phyloP scores from a whole-genome alignment of 306 rosid species.

The Fagus crenata region DNA sequence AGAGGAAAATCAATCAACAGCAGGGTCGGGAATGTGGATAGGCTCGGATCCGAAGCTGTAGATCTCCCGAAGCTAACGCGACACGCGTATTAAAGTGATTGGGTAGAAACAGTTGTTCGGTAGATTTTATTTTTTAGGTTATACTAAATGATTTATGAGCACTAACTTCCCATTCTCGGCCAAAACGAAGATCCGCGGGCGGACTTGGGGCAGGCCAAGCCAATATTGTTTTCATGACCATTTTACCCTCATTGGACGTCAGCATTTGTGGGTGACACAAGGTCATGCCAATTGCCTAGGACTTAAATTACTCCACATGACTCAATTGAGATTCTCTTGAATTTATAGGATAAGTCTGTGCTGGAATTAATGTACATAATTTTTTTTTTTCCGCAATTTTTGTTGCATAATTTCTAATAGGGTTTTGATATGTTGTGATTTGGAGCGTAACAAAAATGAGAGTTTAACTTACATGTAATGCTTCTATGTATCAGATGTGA shows the following conservation, averaged over 20 bases:
- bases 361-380: no score
- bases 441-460: no score
- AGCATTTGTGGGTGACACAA: background rate
- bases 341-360: no score
- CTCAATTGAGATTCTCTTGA: no score
- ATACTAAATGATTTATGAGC: background rate
- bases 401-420: no score
- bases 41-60: constrained; percentile 25
- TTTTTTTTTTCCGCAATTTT: no score
- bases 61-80: constrained; percentile 27
- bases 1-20: background rate
- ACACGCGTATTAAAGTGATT: constrained; percentile 16
- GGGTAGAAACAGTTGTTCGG: constrained; percentile 11
- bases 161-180: constrained; percentile 18
- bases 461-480: no score
- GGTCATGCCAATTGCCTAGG: background rate
- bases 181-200: constrained; percentile 28
- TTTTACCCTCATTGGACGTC: constrained; percentile 9
- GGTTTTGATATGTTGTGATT: no score
- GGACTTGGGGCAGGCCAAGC: constrained; percentile 5
- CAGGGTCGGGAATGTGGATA: constrained; percentile 15
- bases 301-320: no score
- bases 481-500: no score
- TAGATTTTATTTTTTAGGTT: background rate
- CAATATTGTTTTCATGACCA: background rate